phyloP scores from a whole-genome alignment of 2,329 filamentous ascomycete species.

The Cordyceps farinosa region DNA sequence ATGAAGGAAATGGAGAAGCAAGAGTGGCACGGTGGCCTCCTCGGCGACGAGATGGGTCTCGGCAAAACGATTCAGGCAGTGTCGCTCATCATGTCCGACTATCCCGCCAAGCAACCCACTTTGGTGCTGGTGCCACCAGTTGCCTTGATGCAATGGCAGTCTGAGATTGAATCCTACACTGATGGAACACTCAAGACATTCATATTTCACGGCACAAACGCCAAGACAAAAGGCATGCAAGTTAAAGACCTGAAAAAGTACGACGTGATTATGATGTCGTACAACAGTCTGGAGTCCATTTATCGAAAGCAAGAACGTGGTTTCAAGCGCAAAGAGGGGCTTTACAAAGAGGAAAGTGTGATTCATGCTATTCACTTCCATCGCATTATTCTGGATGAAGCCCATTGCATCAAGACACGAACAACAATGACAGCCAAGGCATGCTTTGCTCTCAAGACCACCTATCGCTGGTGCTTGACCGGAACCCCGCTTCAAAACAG shows the following conservation, averaged over 20 bases:
- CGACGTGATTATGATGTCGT: slow-evolving; percentile 96
- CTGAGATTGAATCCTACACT: slow-evolving; percentile 76
- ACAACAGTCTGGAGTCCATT: slow-evolving; percentile 86
- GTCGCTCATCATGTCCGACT: slow-evolving; percentile 97
- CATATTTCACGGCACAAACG: slow-evolving; percentile 83
- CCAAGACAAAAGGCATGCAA: slow-evolving; percentile 74
- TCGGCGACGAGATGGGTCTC: slow-evolving; percentile 98
- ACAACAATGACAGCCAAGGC: slow-evolving; percentile 91
- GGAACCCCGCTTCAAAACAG: slow-evolving; percentile 95
- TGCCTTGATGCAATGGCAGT: slow-evolving; percentile 92
- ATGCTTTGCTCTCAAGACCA: slow-evolving; percentile 84
- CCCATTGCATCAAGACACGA: slow-evolving; percentile 88
- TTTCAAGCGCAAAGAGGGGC: slow-evolving; percentile 73
- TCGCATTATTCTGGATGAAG: slow-evolving; percentile 89
- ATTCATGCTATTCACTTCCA: slow-evolving; percentile 88
- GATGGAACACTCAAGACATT: slow-evolving; percentile 86
- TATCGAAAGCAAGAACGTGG: slow-evolving; percentile 91
- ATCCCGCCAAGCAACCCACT: slow-evolving; percentile 75
- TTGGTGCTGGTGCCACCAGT: slow-evolving; percentile 90
- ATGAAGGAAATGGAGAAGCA: slow-evolving; percentile 87
- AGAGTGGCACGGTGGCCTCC: slow-evolving; percentile 79
- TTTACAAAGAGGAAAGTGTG: slow-evolving; percentile 73
- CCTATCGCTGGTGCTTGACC: slow-evolving; percentile 92
- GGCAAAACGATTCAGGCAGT: slow-evolving; percentile 98
- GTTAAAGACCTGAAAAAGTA: slow-evolving; percentile 73